Evolutionary conservation across 495 filamentous ascomycete species (phyloP).

Genomic region (Entonaema liquescens): DNA sequence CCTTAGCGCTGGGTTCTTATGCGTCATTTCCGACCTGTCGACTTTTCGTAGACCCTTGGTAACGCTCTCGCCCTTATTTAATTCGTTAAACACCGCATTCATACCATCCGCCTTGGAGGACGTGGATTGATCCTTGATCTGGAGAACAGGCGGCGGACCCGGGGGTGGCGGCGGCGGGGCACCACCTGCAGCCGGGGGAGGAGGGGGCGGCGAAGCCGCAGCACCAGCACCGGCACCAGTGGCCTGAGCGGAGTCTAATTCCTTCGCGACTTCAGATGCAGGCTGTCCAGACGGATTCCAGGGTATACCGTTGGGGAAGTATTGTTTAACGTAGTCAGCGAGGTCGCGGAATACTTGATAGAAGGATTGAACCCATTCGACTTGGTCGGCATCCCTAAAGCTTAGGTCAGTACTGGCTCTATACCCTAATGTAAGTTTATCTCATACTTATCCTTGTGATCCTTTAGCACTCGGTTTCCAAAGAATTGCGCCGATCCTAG

Average conservation of each 20-base stretch:
- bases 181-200: conserved; percentile 66
- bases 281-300: conserved; percentile 89
- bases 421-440: background rate
- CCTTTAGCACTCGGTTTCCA: conserved; percentile 88
- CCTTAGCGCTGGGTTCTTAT: conserved; percentile 95
- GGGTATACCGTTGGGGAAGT: conserved; percentile 78
- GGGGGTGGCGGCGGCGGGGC: conserved; percentile 79
- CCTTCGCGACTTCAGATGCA: conserved; percentile 71
- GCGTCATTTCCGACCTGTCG: conserved; percentile 92
- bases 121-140: conserved; percentile 55
- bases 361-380: conserved; percentile 88
- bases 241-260: conserved; percentile 48
- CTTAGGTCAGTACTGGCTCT: conserved; percentile 5
- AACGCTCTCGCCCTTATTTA: conserved; percentile 87
- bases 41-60: conserved; percentile 92
- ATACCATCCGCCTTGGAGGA: conserved; percentile 56
- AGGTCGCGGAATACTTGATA: conserved; percentile 87
- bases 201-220: conserved; percentile 51
- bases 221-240: conserved; percentile 47
- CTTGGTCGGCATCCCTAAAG: conserved; percentile 74
- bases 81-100: conserved; percentile 84
- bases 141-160: conserved; percentile 61
- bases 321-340: conserved; percentile 78
- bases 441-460: conserved; percentile 87
- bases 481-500: conserved; percentile 84